Evolutionary conservation across 495 filamentous ascomycete genomes (phyloP).

Genomic region (Neurospora sp.): DNA sequence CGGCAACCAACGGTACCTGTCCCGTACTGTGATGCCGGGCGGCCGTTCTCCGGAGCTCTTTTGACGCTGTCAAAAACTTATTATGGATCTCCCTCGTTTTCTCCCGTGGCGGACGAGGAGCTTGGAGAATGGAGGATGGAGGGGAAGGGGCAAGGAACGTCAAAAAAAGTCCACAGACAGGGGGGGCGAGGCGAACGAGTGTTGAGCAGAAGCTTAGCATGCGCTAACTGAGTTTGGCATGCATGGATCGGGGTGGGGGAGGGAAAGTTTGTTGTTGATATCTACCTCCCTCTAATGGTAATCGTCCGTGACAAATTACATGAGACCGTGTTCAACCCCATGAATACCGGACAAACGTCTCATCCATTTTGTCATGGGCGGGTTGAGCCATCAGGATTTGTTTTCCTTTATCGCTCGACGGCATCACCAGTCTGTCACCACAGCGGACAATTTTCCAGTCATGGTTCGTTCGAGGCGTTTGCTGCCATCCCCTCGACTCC

Average conservation of each 20-base stretch:
- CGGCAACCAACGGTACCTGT: neutral
- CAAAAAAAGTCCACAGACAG: neutral
- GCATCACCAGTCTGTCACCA: no score
- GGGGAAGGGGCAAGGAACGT: neutral
- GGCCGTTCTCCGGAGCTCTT: neutral
- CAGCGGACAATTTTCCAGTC: no score
- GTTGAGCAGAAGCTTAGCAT: neutral
- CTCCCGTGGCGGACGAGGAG: neutral
- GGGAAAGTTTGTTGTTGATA: neutral
- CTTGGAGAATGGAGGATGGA: neutral
- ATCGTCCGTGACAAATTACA: neutral
- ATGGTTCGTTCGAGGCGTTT: no score
- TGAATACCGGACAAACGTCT: neutral
- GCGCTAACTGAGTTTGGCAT: neutral
- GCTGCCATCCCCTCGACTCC: neutral
- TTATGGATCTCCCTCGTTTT: neutral
- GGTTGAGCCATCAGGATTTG: neutral
- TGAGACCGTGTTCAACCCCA: neutral
- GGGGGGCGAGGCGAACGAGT: neutral
- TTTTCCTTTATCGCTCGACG: neutral
- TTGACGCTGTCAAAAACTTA: neutral
- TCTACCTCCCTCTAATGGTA: neutral
- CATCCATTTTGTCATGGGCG: neutral
- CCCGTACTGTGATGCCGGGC: neutral
- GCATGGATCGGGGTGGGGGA: neutral